Base-by-base conservation (phyloP, 768 basidiomycete genomes). In the Favolaschia claudopus region DNA sequence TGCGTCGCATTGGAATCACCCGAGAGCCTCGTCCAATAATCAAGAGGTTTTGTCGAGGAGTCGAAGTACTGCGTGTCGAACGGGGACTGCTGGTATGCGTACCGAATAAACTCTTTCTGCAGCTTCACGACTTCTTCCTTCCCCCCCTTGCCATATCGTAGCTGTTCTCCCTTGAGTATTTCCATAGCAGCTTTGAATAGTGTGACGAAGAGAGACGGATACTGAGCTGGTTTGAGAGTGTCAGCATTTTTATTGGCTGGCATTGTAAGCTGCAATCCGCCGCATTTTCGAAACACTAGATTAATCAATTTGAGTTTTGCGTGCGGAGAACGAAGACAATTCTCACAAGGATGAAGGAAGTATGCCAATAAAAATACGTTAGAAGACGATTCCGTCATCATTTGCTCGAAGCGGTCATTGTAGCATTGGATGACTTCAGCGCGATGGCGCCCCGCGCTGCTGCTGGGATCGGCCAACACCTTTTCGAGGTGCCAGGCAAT, bases 311-410 rank as follows among this genome's bases (percentile, higher is more conserved):
- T 12, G 28, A 29, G 50, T 15, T 34, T 29, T 28, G 46, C 19
- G 48, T 37, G 5, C 33, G 43, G 17, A 24, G 15, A 34, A 19
- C 28, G 20, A 29, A 33, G 28, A 53, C 9, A 38, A 38, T n/a
- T n/a, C 64, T n/a, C 46, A 72, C 65, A 22, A 24, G 71, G 72
- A 53, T 74, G 67, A 5, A 74, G 66, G 38, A 64, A 69, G 39
- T 72, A 74, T 33, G 65, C 66, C 3, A 73, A 55, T 13, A 73
- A 58, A 49, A 71, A 73, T 7, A 73, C 20, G 5, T 56, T 29
- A 50, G 60, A 53, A 7, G 70, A 69, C 6, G 70, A 70, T 51
- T 74, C 71, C 1, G 34, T 60, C 70, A 74, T 74, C 67, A 74
- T 69, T 32, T 71, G 67, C 25, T 67, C 37, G 49, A 70, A 73